Evolutionary conservation across 441 rosid genomes (phyloP).

Genomic region (Macaranga tanarius): DNA sequence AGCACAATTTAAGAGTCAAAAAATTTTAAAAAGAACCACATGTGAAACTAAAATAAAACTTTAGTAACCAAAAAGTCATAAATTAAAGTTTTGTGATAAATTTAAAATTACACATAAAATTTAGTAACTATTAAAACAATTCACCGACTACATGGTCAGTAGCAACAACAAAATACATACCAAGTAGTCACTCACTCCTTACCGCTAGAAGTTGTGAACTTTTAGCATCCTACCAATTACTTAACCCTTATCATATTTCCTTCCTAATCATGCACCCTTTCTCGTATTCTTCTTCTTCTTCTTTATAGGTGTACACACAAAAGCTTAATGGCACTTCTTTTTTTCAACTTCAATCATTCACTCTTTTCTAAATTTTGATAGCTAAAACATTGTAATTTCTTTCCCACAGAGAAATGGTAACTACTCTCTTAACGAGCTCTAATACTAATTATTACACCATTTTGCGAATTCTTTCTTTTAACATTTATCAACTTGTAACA

Average conservation of each 20-base stretch:
- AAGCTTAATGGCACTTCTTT: background rate
- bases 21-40: too few species aligned
- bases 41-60: too few species aligned
- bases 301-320: background rate
- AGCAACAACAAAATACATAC: background rate
- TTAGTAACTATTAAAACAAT: too few species aligned
- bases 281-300: background rate
- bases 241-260: conserved; percentile 7
- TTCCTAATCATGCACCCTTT: background rate
- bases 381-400: background rate
- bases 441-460: too few species aligned
- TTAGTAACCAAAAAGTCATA: too few species aligned
- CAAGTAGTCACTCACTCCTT: conserved; percentile 3
- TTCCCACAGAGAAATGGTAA: conserved; percentile 13
- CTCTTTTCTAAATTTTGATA: background rate
- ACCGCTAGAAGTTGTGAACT: background rate
- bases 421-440: background rate
- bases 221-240: background rate
- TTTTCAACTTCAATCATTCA: conserved; percentile 12
- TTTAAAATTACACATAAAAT: too few species aligned
- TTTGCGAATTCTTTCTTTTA: background rate
- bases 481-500: conserved; percentile 22
- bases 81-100: too few species aligned
- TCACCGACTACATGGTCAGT: background rate
- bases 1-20: too few species aligned